Percentiles rank a stretch among this genome's conserved stretches.
Evolutionary conservation across 164 flowering plant genomes (phyloP).

Genomic region (Aristolochia californica): DNA sequence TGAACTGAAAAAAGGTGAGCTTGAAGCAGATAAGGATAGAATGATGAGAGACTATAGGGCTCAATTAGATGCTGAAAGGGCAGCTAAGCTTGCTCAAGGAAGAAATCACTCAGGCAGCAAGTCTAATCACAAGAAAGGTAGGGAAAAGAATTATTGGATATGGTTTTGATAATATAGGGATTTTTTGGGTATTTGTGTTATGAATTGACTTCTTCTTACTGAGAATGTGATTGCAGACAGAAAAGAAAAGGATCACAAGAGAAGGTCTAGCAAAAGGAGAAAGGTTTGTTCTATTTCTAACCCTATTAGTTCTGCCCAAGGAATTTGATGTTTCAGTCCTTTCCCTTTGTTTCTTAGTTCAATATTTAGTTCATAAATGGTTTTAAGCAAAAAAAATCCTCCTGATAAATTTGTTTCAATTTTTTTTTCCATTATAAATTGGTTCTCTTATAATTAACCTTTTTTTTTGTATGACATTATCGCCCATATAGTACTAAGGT

Average conservation of each 20-base stretch:
- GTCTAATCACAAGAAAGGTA: conserved; percentile 60
- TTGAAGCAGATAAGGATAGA: conserved; percentile 84
- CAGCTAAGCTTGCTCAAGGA: conserved; percentile 75
- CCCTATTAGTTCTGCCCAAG: too few relatives aligned
- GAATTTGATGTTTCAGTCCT: not conserved
- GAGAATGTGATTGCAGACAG: conserved; percentile 42
- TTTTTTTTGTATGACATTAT: too few relatives aligned
- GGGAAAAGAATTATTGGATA: not conserved
- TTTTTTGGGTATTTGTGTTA: not conserved
- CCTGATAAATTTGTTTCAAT: too few relatives aligned
- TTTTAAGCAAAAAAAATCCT: too few relatives aligned
- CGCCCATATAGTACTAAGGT: too few relatives aligned
- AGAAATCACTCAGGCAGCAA: conserved; percentile 65
- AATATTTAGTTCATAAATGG: too few relatives aligned
- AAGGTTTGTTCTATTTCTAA: conserved; percentile 41
- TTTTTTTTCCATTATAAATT: too few relatives aligned
- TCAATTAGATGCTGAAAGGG: conserved; percentile 95
- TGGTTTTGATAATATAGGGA: not conserved
- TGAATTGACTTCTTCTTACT: conserved; percentile 3
- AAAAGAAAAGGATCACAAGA: conserved; percentile 66
- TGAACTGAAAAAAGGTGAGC: conserved; percentile 69
- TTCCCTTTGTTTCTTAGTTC: too few relatives aligned
- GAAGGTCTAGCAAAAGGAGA: conserved; percentile 63
- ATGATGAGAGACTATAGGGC: conserved; percentile 99
- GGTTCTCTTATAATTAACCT: too few relatives aligned